phyloP scores from a whole-genome alignment of 1,139 yeast species.

The Cylindricascospora bacillispora region DNA sequence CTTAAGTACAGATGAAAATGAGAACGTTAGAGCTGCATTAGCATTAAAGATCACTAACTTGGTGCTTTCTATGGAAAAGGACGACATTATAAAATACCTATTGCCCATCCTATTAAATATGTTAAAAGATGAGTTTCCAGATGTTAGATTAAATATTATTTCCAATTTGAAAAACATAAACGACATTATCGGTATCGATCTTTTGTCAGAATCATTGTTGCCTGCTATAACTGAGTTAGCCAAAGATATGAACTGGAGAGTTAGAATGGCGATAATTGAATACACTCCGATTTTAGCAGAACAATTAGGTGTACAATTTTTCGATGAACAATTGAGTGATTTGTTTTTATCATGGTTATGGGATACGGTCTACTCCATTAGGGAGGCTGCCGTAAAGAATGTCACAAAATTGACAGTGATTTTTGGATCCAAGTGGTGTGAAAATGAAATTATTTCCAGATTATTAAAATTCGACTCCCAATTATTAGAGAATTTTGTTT shows the following conservation, averaged over 20 bases:
- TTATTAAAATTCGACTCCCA: conserved; percentile 41
- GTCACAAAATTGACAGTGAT: conserved; percentile 67
- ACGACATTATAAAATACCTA: conserved; percentile 67
- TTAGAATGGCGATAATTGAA: conserved; percentile 91
- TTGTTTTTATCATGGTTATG: conserved; percentile 94
- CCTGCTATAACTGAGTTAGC: conserved; percentile 97
- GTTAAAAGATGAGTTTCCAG: conserved; percentile 96
- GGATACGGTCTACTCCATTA: conserved; percentile 93
- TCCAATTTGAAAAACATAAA: conserved; percentile 85
- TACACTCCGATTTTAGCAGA: conserved; percentile 94
- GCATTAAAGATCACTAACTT: conserved; percentile 81
- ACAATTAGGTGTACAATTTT: conserved; percentile 86
- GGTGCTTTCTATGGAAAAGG: conserved; percentile 79
- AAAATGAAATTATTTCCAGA: conserved; percentile 67
- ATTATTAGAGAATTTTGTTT: conserved; percentile 46
- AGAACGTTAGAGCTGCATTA: conserved; percentile 82
- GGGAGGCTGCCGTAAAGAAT: conserved; percentile 91
- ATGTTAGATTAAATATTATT: conserved; percentile 87
- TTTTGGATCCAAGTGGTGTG: conserved; percentile 93
- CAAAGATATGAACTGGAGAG: conserved; percentile 96
- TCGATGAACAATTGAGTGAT: conserved; percentile 81
- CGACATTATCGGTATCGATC: conserved; percentile 85
- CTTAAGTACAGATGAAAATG: conserved; percentile 82
- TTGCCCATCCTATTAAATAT: conserved; percentile 83
- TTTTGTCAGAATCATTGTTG: conserved; percentile 71